Evolutionary conservation across 768 basidiomycete genomes (phyloP), one percentile per base, ranked within the genome.

Genomic region (Amanita rimosa): DNA sequence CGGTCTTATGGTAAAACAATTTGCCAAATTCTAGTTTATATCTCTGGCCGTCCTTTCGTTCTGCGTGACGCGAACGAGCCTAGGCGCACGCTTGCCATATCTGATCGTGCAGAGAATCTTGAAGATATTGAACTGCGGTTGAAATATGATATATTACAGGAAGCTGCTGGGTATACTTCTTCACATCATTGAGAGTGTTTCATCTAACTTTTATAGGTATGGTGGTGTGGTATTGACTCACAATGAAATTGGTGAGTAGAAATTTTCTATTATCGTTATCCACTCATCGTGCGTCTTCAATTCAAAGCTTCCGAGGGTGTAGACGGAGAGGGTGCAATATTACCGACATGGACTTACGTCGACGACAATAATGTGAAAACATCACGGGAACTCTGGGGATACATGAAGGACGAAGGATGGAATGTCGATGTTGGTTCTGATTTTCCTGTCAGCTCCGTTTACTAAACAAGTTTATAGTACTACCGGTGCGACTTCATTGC

Each of bases 331-430:
- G 89, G 89, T 3, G 81, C 84, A 1, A 85, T 97, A 55, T 64
- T 93, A 1, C 89, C 92, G 0, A 95, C 90, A 3, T 98, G 95
- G 95, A 92, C 94, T 1, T 76, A 85, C 17, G 89, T 96, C 6
- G 93, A 96, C 60, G 71, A 67, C 17, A 69, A 68, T 14, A 89
- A 83, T 53, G 89, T 98, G n/a, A 78, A 78, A 58, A 97, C 96
- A 0, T 83, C 85, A 6, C 71, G 79, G 42, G 93, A 98, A 60
- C 71, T 98, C 7, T 97, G 87, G 82, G 80, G 80, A 50, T 67
- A 72, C 42, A 80, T 93, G 76, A 82, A 78, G 55, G 63, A 64
- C 8, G 75, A 89, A 43, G 95, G 93, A 8, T 98, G 91, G 91
- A 84, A 81, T 56, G 84, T 97, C n/a, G 88, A 93, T 60, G 87